phyloP scores from a whole-genome alignment of 345 rosid genomes.

The Eucalyptus dawsonii region DNA sequence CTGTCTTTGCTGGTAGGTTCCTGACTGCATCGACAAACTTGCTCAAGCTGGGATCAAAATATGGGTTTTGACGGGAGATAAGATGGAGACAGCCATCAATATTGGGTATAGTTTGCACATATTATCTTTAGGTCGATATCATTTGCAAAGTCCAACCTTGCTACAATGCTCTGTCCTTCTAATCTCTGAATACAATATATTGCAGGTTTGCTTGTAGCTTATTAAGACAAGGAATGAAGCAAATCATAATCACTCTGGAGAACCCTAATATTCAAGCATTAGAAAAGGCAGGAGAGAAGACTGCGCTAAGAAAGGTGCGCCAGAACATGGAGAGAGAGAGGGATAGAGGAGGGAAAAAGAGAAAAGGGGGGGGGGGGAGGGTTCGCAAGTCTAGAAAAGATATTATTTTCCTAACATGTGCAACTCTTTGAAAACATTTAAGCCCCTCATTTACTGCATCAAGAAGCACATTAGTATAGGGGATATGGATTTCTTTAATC shows the following conservation, averaged over 20 bases:
- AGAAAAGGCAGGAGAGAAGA: slow-evolving; percentile 64
- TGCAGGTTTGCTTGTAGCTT: slow-evolving; percentile 89
- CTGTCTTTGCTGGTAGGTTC: slow-evolving; percentile 38
- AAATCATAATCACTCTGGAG: slow-evolving; percentile 71
- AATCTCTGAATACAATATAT: slow-evolving; percentile 1
- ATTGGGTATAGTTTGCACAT: slow-evolving; percentile 48
- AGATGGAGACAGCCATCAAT: slow-evolving; percentile 98
- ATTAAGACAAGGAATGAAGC: slow-evolving; percentile 96
- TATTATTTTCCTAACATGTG: neutral
- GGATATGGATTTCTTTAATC: neutral
- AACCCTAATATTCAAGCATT: slow-evolving; percentile 48
- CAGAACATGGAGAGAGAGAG: neutral
- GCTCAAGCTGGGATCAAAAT: slow-evolving; percentile 97
- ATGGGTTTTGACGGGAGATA: slow-evolving; percentile 98
- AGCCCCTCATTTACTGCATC: neutral
- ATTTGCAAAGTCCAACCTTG: neutral
- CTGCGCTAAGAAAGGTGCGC: slow-evolving; percentile 47
- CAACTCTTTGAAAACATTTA: neutral
- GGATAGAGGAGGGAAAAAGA: neutral
- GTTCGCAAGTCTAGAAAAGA: neutral
- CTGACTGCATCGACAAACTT: slow-evolving; percentile 94
- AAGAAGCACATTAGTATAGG: neutral
- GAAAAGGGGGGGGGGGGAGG: neutral
- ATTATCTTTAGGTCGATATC: neutral
- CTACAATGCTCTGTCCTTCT: neutral